These are phyloP conservation scores for Mycena rebaudengoi DNA, from an alignment of 768 basidiomycete genomes.

Conservation along the genomic window DNA sequence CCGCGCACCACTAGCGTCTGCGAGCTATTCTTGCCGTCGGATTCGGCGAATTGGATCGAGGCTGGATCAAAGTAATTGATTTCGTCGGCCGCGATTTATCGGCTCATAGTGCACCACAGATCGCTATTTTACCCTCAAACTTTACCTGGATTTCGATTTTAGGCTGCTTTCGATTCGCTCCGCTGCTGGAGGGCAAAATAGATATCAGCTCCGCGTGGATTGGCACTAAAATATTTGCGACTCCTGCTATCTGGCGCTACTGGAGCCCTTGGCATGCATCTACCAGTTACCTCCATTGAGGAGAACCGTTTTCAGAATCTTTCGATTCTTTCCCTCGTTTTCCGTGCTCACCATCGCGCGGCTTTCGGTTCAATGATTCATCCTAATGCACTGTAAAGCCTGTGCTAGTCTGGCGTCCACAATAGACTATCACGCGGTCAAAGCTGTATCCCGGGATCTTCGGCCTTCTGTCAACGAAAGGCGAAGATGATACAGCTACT, in stretches of 20 bases:
- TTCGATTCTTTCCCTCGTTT: too few species aligned
- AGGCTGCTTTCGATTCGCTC: background rate
- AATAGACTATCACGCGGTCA: slow-evolving; percentile 23
- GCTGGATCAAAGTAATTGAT: background rate
- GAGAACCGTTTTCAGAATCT: too few species aligned
- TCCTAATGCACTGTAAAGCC: slow-evolving; percentile 24
- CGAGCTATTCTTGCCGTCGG: background rate
- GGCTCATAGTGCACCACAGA: slow-evolving; percentile 8
- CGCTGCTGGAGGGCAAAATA: too few species aligned
- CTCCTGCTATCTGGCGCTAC: background rate
- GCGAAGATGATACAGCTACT: slow-evolving; percentile 13
- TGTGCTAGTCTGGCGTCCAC: slow-evolving; percentile 16
- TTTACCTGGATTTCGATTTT: background rate
- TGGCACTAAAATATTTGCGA: background rate
- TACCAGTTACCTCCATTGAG: slow-evolving; percentile 16
- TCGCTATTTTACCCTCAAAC: slow-evolving; percentile 10
- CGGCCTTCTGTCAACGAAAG: slow-evolving; percentile 23
- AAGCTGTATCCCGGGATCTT: slow-evolving; percentile 19
- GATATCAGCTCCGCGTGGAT: too few species aligned
- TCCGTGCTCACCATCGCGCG: slow-evolving; percentile 17
- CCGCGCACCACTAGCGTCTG: slow-evolving; percentile 1
- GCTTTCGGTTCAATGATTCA: slow-evolving; percentile 18
- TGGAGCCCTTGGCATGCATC: slow-evolving; percentile 17
- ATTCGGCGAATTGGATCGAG: slow-evolving; percentile 4
- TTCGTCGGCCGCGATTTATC: background rate